Conservation (phyloP, 1,284 basidiomycete genomes). For the Ustilago shanxiensis region DNA sequence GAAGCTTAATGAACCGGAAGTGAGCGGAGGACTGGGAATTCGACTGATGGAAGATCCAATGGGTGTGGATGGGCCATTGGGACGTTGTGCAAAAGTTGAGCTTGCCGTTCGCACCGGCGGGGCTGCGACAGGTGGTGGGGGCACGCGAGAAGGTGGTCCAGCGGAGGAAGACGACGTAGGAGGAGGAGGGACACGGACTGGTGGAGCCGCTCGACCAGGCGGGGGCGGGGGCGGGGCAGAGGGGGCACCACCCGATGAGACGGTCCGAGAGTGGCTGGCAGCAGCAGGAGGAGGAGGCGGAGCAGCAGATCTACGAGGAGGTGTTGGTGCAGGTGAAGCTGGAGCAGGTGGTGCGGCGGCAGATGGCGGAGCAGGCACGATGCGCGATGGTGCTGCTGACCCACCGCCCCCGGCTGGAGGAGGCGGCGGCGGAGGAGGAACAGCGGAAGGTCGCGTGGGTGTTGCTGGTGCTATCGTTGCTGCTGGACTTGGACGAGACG, state of each 20-base stretch:
- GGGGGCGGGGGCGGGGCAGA: constrained; percentile 77
- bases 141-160: constrained; percentile 76
- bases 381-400: constrained; percentile 24
- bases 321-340: constrained; percentile 27
- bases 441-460: constrained; percentile 21
- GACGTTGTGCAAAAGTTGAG: constrained; percentile 24
- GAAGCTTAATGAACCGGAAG: constrained; percentile 42
- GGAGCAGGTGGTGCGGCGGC: constrained; percentile 27
- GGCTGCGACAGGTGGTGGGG: constrained; percentile 74
- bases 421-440: constrained; percentile 28
- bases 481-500: constrained; percentile 27
- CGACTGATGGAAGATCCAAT: constrained; percentile 10
- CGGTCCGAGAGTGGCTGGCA: constrained; percentile 43
- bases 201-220: constrained; percentile 79
- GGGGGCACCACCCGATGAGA: constrained; percentile 17
- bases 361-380: constrained; percentile 28
- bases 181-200: constrained; percentile 75
- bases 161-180: constrained; percentile 78
- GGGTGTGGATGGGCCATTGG: constrained; percentile 25
- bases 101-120: constrained; percentile 59
- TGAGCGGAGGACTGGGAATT: constrained; percentile 42
- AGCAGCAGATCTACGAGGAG: constrained; percentile 82
- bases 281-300: constrained; percentile 79
- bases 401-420: constrained; percentile 10
- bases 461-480: not conserved